Conservation (phyloP, 176 grass and related monocot genomes). For the Melocanna baccifera region DNA sequence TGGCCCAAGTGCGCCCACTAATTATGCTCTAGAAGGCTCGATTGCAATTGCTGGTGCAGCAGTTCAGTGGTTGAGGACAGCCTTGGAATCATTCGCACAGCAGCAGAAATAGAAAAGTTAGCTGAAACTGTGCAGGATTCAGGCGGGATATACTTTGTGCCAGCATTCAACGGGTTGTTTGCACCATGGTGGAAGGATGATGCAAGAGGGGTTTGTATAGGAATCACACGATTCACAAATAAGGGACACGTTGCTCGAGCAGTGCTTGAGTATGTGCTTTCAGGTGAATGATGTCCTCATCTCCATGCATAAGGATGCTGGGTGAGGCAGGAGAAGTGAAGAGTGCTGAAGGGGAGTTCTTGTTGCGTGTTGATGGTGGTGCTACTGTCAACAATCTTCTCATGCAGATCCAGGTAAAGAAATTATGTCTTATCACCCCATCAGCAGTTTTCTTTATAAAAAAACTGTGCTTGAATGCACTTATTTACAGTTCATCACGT, state of each 20-base stretch:
- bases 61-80: constrained; percentile 93
- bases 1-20: constrained; percentile 51
- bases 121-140: constrained; percentile 67
- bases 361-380: constrained; percentile 84
- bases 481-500: background rate
- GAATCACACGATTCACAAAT: constrained; percentile 90
- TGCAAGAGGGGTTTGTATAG: constrained; percentile 66
- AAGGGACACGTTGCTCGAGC: constrained; percentile 75
- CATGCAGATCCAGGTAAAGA: constrained; percentile 86
- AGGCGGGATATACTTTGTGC: constrained; percentile 82
- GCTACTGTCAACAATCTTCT: constrained; percentile 88
- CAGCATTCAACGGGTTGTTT: constrained; percentile 86
- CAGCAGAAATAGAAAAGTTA: constrained; percentile 63
- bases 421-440: background rate
- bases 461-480: background rate
- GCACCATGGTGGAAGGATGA: constrained; percentile 97
- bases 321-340: constrained; percentile 54
- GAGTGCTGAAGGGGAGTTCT: constrained; percentile 54
- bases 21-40: constrained; percentile 87
- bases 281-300: constrained; percentile 91
- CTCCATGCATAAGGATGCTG: constrained; percentile 93
- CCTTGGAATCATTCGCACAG: constrained; percentile 56
- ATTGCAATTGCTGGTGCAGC: constrained; percentile 96
- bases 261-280: constrained; percentile 88
- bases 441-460: background rate